Evolutionary conservation across 768 basidiomycete genomes (phyloP), one percentile per base, ranked within the genome.

Genomic region (Boletus rex-veris): DNA sequence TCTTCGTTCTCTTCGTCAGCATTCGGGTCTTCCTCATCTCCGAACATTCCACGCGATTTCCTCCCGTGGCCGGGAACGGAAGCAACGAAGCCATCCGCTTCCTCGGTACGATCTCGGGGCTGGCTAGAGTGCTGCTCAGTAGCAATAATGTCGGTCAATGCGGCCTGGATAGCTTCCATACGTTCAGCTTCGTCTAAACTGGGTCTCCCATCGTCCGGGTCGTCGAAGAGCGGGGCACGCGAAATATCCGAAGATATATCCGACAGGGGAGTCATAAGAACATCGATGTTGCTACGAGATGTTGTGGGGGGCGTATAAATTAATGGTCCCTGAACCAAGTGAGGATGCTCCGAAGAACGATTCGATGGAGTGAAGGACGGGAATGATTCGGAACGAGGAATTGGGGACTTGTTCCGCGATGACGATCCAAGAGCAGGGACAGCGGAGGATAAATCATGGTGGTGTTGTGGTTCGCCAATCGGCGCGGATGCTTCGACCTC

Each of bases 141-240:
- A 3, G 92, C 92, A 64, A 99, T 94, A 67, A 99, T 98, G 66
- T 96, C 92, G 10, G 91, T 94, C 57, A 99, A 75, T 5, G 97
- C 97, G 8, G 94, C 94, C 63, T 94, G 93, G 18, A 98, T 97
- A 3, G 96, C 95, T 62, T 94, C 92, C 84, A 98, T 97, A 37
- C 92, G 79, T 60, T 88, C 80, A 48, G 88, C 82, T 68, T 96
- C 88, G 44, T 82, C 84, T 57, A 73, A 74, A 54, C 77, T 81
- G 55, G 55, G 71, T 53, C 63, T 66, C 4, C 59, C 66, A 54
- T 92, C 88, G 56, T 88, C 86, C 1, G 88, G 85, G 61, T 91
- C 88, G 59, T 87, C 83, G 57, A 95, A 94, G 19, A 95, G 75
- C 8, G 90, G 90, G 0, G 86, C 83, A 42, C 90, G 77, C 2